phyloP scores from a whole-genome alignment of 176 grass and related monocot genomes.

The Tuctoria greenei region DNA sequence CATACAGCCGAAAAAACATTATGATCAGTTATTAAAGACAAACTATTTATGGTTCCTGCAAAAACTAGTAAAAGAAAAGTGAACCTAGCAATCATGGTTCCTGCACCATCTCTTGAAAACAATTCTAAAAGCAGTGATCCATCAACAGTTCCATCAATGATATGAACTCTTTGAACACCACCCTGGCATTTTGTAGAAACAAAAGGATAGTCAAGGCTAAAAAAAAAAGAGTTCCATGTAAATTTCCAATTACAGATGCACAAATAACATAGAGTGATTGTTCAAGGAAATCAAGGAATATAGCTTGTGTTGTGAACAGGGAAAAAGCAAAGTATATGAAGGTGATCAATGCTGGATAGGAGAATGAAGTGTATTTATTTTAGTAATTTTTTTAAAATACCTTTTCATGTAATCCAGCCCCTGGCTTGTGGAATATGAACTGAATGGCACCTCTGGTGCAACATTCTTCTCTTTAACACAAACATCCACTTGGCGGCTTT shows the following conservation, averaged over 20 bases:
- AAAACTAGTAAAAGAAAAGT: constrained; percentile 2
- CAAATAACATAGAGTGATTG: not conserved
- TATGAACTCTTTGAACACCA: constrained; percentile 96
- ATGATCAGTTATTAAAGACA: not conserved
- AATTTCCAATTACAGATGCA: constrained; percentile 18
- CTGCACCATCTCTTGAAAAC: constrained; percentile 96
- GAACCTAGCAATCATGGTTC: constrained; percentile 95
- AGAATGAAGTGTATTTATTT: not conserved
- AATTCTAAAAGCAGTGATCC: constrained; percentile 90
- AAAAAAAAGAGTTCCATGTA: not conserved
- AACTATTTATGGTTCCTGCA: not conserved
- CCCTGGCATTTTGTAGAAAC: constrained; percentile 49
- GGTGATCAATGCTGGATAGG: not conserved
- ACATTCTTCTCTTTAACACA: not conserved
- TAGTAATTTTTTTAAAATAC: not conserved
- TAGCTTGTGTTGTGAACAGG: constrained; percentile 9
- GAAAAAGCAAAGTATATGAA: not conserved
- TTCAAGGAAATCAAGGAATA: not conserved
- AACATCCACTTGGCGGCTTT: no score
- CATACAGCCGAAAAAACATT: constrained; percentile 1
- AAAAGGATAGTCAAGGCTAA: constrained; percentile 19
- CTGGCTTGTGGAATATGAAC: not conserved
- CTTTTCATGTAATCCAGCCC: not conserved
- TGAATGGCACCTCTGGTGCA: not conserved
- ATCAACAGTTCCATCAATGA: constrained; percentile 78